Evolutionary conservation across 1,139 yeast genomes (phyloP).

Genomic region (Candida freyschussii): DNA sequence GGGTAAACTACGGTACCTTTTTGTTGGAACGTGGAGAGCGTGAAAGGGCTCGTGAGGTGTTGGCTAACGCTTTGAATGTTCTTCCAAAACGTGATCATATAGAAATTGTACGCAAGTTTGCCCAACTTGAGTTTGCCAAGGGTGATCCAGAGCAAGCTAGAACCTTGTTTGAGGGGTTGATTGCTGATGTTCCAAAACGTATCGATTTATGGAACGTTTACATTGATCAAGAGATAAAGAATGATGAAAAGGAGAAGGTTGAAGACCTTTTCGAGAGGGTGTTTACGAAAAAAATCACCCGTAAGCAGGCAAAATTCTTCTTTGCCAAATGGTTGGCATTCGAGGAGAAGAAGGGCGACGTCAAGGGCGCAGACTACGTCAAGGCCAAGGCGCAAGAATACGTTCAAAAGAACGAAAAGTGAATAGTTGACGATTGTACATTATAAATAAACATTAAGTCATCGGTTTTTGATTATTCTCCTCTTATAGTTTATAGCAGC

Average conservation of each 20-base stretch:
- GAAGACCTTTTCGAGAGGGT: slow-evolving; percentile 84
- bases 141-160: slow-evolving; percentile 96
- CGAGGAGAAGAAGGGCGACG: slow-evolving; percentile 69
- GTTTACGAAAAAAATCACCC: slow-evolving; percentile 58
- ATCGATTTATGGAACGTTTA: slow-evolving; percentile 93
- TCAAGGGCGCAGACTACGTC: slow-evolving; percentile 72
- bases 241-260: slow-evolving; percentile 54
- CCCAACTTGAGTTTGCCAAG: slow-evolving; percentile 76
- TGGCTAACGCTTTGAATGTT: slow-evolving; percentile 67
- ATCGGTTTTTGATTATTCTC: too few relatives aligned
- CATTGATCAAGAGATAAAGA: slow-evolving; percentile 84
- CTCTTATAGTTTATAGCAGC: too few relatives aligned
- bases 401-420: slow-evolving; percentile 32
- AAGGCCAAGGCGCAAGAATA: slow-evolving; percentile 89
- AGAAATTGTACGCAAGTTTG: slow-evolving; percentile 81
- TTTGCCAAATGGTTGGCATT: slow-evolving; percentile 86
- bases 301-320: slow-evolving; percentile 92
- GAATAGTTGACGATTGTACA: too few relatives aligned
- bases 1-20: slow-evolving; percentile 78
- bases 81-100: slow-evolving; percentile 75
- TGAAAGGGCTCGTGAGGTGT: slow-evolving; percentile 62
- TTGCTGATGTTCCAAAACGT: slow-evolving; percentile 87
- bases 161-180: slow-evolving; percentile 86
- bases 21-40: slow-evolving; percentile 53
- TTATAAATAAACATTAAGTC: too few relatives aligned